A percentile compares a stretch with the other conserved stretches of the same genome.
Evolutionary conservation across 768 basidiomycete genomes (phyloP).

Genomic region (Trametes cingulata): DNA sequence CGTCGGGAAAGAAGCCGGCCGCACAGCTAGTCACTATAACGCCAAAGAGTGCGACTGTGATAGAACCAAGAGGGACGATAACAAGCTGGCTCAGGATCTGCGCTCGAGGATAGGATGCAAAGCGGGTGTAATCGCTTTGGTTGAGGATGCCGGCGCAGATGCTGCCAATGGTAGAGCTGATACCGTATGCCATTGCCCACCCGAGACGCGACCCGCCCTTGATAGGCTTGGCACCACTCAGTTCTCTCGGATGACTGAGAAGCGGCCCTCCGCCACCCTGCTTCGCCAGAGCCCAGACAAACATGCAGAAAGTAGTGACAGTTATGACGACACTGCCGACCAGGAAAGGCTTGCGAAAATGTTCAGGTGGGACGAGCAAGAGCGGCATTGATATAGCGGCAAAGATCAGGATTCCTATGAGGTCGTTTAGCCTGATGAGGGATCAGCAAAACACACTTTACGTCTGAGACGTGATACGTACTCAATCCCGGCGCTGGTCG

Average conservation of each 20-base stretch:
- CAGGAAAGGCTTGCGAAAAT: slow-evolving; percentile 25
- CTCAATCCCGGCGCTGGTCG: slow-evolving; percentile 21
- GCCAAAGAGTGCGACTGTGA: slow-evolving; percentile 20
- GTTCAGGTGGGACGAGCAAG: slow-evolving; percentile 26
- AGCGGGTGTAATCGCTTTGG: slow-evolving; percentile 27
- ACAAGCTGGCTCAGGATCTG: slow-evolving; percentile 19
- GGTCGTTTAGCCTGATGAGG: slow-evolving; percentile 11
- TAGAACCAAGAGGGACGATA: slow-evolving; percentile 18
- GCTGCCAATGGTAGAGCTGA: slow-evolving; percentile 24
- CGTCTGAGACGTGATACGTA: neutral
- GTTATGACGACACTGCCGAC: slow-evolving; percentile 20
- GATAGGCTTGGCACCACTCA: slow-evolving; percentile 12
- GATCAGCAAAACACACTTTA: neutral
- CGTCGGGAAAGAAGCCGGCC: slow-evolving; percentile 23
- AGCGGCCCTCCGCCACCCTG: slow-evolving; percentile 24
- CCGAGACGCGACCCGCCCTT: slow-evolving; percentile 11
- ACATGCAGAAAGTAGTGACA: slow-evolving; percentile 14
- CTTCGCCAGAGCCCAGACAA: slow-evolving; percentile 25
- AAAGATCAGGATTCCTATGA: slow-evolving; percentile 21
- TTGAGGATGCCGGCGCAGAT: slow-evolving; percentile 26
- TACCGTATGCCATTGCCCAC: slow-evolving; percentile 24
- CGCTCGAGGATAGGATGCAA: slow-evolving; percentile 12
- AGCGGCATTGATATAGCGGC: slow-evolving; percentile 25
- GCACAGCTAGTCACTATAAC: slow-evolving; percentile 25
- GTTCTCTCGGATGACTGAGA: slow-evolving; percentile 10